Base-by-base conservation (phyloP, 78 protist genomes). In the Isochrysis galbana region DNA sequence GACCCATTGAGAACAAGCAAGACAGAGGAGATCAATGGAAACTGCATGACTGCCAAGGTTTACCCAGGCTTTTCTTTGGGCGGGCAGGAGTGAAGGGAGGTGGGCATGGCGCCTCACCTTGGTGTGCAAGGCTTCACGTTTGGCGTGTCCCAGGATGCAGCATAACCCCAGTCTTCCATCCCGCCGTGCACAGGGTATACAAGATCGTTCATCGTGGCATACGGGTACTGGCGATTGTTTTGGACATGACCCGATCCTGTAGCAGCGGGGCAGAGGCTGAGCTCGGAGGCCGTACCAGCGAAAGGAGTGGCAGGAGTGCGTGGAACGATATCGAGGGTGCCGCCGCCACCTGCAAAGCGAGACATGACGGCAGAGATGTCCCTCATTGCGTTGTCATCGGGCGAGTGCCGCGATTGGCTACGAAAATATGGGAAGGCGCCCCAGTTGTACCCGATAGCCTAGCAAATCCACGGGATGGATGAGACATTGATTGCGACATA, bases 131-230 rank as follows among this genome's bases (percentile, higher is more conserved):
- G 48, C 36, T 0, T 1, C 14, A 44, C 88, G 55, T 11, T 0
- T 14, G 38, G 4, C 39, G 29, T 21, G 54, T 80, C 88, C 47
- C 51, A 80, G 26, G 88, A 80, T 17, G 88, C 88, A 11, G 88
- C 88, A 54, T 80, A 80, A 25, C 88, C 88, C 88, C 88, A 80
- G 38, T 80, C 88, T 38, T 80, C 88, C 88, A 80, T 80, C 34
- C 88, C 88, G 36, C 88, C 88, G 34, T 80, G 36, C 55, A 80
- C 88, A 3, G 88, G 88, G 55, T 80, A 80, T 26, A 80, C 88
- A 17, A 41, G 51, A 23, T 80, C 88, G 41, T 80, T 80, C 88
- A 80, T 80, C 88, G 88, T 41, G 29, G 7, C 21, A n/a, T 26
- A 80, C 5, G 38, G 88, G 54, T 80, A 80, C 55, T 0, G 11